These are phyloP conservation scores for Penicillium sp. DNA, from an alignment of 2,329 filamentous ascomycete genomes.

Conservation along the genomic window DNA sequence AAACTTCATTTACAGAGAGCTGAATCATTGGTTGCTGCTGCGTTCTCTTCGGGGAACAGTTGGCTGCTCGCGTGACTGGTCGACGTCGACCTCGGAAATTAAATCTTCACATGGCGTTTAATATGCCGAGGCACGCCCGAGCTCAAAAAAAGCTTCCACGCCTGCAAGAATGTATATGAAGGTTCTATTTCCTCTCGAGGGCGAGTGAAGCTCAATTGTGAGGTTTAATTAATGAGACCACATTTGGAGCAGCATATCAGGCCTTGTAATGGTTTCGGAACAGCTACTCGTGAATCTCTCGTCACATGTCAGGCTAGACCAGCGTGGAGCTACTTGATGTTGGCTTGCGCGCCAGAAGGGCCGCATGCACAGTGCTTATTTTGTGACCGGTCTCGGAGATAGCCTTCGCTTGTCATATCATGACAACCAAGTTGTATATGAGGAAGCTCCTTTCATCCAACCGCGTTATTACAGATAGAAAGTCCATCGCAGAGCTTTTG, in stretches of 20 bases:
- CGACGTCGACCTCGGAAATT: conserved; percentile 1
- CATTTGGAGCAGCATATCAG: not conserved
- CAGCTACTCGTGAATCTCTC: not conserved
- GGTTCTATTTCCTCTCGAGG: not conserved
- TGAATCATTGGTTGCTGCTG: not conserved
- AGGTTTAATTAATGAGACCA: not conserved
- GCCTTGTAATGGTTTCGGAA: not conserved
- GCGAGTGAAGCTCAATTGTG: not conserved
- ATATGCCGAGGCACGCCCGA: not conserved
- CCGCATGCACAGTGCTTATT: not conserved
- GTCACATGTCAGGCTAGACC: not conserved
- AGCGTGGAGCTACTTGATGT: not conserved
- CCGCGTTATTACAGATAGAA: no score
- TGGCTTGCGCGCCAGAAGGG: not conserved
- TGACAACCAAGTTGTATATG: not conserved
- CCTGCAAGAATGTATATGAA: not conserved
- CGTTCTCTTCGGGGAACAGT: not conserved
- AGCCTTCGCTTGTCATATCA: not conserved
- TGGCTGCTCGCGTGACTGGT: not conserved
- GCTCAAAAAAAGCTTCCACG: not conserved
- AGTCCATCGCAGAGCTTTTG: not conserved
- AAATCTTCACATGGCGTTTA: not conserved
- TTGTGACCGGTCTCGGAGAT: not conserved
- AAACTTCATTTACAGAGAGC: not conserved
- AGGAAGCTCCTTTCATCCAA: no score